Conservation (phyloP, 176 grass and related monocot genomes). For the Canna indica region DNA sequence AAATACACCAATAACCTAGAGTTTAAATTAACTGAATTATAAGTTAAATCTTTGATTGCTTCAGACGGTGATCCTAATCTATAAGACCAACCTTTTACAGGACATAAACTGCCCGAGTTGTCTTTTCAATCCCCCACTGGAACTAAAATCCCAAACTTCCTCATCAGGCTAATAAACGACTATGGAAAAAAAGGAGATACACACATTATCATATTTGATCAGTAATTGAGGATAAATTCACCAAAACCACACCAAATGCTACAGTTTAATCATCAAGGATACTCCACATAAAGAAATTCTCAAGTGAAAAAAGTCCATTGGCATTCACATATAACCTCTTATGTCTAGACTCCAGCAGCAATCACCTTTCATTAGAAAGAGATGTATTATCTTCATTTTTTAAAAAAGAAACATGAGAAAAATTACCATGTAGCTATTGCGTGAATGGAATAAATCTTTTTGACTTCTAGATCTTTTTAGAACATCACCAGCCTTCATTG, state of each 20-base stretch:
- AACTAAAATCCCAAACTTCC: conserved; percentile 42
- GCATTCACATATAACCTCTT: not conserved
- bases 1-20: not conserved
- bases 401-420: not conserved
- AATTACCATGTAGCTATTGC: conserved; percentile 65
- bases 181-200: conserved; percentile 19
- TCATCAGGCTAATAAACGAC: conserved; percentile 78
- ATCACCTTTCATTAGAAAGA: not conserved
- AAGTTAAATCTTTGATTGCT: not conserved
- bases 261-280: not conserved
- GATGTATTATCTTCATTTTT: not conserved
- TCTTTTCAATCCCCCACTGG: conserved; percentile 40
- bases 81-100: conserved; percentile 44
- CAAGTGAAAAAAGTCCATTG: not conserved
- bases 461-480: conserved; percentile 60
- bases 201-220: not conserved
- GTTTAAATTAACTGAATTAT: not conserved
- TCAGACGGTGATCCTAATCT: not conserved
- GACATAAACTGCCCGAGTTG: conserved; percentile 32
- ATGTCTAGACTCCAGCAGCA: no score
- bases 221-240: not conserved
- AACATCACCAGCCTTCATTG: conserved; percentile 33
- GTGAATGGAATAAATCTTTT: conserved; percentile 60
- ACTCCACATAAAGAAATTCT: not conserved
- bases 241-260: not conserved